phyloP scores from a whole-genome alignment of 2,329 filamentous ascomycete genomes.

The Colletotrichum somersetense region DNA sequence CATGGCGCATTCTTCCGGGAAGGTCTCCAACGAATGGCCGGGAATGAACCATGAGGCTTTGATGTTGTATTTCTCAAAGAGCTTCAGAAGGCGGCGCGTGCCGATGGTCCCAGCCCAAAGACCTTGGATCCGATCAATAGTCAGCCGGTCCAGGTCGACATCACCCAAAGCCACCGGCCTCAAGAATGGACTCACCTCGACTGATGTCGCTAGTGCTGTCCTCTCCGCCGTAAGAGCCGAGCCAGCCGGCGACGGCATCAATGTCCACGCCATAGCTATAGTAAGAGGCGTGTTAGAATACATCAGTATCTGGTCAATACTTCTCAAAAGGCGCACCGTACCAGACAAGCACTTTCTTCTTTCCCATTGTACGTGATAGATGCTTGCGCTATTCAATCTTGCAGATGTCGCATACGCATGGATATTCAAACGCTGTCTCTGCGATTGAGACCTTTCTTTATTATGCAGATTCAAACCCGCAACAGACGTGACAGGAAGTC shows the following conservation, averaged over 20 bases:
- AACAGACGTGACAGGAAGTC: neutral
- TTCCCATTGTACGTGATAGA: conserved; percentile 40
- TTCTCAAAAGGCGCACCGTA: conserved; percentile 4
- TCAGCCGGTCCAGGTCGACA: conserved; percentile 12
- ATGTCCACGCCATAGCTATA: conserved; percentile 77
- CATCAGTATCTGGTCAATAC: neutral
- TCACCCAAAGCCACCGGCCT: neutral
- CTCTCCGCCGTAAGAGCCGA: conserved; percentile 80
- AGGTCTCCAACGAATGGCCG: conserved; percentile 62
- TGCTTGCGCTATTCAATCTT: neutral
- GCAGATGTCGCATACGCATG: neutral
- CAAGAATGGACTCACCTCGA: conserved; percentile 61
- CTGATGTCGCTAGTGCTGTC: conserved; percentile 80
- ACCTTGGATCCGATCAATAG: conserved; percentile 50
- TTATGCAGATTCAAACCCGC: neutral
- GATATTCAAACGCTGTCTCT: neutral
- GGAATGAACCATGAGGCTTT: conserved; percentile 70
- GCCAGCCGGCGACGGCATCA: conserved; percentile 80
- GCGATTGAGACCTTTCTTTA: neutral
- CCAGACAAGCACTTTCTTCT: conserved; percentile 47
- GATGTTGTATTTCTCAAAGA: conserved; percentile 81
- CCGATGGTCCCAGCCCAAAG: conserved; percentile 78
- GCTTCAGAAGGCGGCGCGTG: conserved; percentile 73
- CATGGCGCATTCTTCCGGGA: conserved; percentile 59
- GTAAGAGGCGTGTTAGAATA: neutral